Percentiles rank a stretch among this genome's conserved stretches.
These are phyloP conservation scores for Avena atlantica DNA, from an alignment of 176 grass and related monocot species.

Conservation along the genomic window DNA sequence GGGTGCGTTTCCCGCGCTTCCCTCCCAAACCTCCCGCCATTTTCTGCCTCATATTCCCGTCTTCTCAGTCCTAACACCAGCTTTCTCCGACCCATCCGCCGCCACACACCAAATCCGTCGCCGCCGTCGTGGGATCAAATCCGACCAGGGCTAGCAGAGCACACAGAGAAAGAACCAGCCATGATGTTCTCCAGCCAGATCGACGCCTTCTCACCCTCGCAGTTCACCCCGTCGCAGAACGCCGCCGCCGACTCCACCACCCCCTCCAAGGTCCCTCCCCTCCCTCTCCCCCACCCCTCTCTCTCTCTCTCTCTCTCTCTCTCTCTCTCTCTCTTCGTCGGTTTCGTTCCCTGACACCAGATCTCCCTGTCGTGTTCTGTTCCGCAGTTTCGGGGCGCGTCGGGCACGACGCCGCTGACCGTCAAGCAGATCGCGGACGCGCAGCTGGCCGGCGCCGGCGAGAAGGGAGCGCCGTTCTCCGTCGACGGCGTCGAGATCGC, in stretches of 20 bases:
- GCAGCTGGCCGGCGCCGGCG: conserved; percentile 56
- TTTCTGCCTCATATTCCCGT: background rate
- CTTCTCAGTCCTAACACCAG: no score
- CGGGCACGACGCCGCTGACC: conserved; percentile 69
- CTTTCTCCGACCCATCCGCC: background rate
- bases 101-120: conserved; percentile 21
- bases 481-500: conserved; percentile 69
- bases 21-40: background rate
- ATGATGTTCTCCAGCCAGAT: conserved; percentile 57
- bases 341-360: background rate
- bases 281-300: background rate
- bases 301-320: no score
- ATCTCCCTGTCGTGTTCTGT: background rate
- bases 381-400: conserved; percentile 61
- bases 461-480: conserved; percentile 60
- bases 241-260: conserved; percentile 49
- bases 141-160: background rate
- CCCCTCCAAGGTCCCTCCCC: conserved; percentile 33
- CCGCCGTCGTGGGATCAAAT: background rate
- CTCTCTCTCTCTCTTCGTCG: background rate
- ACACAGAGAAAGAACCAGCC: background rate
- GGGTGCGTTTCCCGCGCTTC: no score
- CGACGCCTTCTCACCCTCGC: conserved; percentile 53
- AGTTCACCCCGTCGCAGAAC: conserved; percentile 55
- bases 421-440: conserved; percentile 85